Percentiles rank a stretch among this genome's conserved stretches.
Conservation (phyloP, 202 grass and related monocot genomes). For the Zizania palustris region DNA sequence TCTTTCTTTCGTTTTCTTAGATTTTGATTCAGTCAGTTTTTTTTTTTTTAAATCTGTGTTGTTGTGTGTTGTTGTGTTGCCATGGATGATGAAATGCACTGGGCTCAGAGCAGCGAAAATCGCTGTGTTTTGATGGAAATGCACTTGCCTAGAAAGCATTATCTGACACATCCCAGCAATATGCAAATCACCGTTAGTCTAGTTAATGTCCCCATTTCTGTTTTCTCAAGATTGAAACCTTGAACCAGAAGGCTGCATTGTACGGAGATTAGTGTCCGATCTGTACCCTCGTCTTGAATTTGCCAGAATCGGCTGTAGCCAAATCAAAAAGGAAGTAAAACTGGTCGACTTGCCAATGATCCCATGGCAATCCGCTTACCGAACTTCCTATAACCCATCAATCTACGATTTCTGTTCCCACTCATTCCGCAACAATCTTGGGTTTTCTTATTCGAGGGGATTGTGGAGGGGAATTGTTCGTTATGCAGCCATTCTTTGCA, state of each 20-base stretch:
- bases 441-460: background rate
- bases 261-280: slow-evolving; percentile 47
- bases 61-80: background rate
- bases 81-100: slow-evolving; percentile 94
- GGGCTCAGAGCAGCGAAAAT: slow-evolving; percentile 80
- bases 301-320: slow-evolving; percentile 55
- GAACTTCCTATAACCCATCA: slow-evolving; percentile 35
- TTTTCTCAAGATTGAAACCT: background rate
- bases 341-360: slow-evolving; percentile 48
- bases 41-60: background rate
- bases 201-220: too few relatives aligned
- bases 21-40: too few relatives aligned
- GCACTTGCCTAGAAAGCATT: slow-evolving; percentile 96
- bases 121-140: slow-evolving; percentile 67
- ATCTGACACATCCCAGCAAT: slow-evolving; percentile 45
- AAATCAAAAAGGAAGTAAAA: slow-evolving; percentile 54
- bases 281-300: slow-evolving; percentile 43
- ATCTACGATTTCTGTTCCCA: background rate
- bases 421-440: too few relatives aligned
- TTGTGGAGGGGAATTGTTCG: background rate
- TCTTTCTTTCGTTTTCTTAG: background rate
- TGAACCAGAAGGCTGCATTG: slow-evolving; percentile 41
- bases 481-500: slow-evolving; percentile 10
- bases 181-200: too few relatives aligned
- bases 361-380: slow-evolving; percentile 58